Conservation (phyloP, 495 filamentous ascomycete genomes). For the Penicillium flavigenum region DNA sequence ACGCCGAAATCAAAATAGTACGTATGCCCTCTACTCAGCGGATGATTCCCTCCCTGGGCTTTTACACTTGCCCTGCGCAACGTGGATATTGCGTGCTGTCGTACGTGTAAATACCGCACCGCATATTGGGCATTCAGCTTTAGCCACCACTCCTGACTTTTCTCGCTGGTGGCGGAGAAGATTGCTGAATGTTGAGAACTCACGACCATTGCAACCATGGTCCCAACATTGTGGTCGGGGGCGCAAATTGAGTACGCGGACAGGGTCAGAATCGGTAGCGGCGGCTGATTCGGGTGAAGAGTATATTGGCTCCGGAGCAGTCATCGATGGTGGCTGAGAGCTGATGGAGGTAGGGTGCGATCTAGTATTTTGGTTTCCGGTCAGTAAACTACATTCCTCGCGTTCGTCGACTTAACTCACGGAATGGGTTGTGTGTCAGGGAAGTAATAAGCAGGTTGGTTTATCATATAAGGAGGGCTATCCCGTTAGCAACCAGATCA, state of each 20-base stretch:
- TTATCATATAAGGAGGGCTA: constrained; percentile 29
- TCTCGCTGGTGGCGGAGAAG: constrained; percentile 89
- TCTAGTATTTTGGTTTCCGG: constrained; percentile 3
- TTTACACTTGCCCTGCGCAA: constrained; percentile 89
- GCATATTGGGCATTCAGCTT: constrained; percentile 82
- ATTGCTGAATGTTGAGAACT: constrained; percentile 96
- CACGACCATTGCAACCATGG: constrained; percentile 89
- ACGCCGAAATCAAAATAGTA: constrained; percentile 5
- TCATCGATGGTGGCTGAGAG: constrained; percentile 32
- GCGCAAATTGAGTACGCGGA: constrained; percentile 69
- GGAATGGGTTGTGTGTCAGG: constrained; percentile 22
- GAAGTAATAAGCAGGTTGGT: constrained; percentile 25
- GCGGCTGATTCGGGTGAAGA: constrained; percentile 33
- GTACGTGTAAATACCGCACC: constrained; percentile 90
- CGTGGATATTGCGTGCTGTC: constrained; percentile 85
- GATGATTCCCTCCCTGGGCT: constrained; percentile 33
- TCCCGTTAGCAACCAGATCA: neutral
- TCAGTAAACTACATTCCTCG: constrained; percentile 2
- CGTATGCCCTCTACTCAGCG: constrained; percentile 22
- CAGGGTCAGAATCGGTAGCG: constrained; percentile 45
- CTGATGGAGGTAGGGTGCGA: constrained; percentile 27
- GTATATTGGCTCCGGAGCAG: constrained; percentile 31
- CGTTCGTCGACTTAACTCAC: constrained; percentile 16
- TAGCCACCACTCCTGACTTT: constrained; percentile 83
- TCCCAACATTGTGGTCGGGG: constrained; percentile 95